These are phyloP conservation scores for Solanum habrochaites DNA, from an alignment of 257 asterid genomes.

Conservation along the genomic window DNA sequence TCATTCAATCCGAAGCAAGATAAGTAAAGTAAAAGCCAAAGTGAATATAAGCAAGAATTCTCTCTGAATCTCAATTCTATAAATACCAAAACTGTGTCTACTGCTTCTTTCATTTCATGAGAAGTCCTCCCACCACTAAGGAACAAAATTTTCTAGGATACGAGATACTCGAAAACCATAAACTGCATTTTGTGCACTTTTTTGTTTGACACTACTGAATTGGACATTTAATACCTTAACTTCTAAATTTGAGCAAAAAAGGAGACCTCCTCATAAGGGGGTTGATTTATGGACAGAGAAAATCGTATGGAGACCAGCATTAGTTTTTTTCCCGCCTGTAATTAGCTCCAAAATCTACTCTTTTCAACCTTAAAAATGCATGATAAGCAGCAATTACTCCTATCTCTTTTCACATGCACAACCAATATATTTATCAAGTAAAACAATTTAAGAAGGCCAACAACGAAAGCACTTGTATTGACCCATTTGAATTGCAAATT, in stretches of 20 bases:
- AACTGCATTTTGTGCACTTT: background rate
- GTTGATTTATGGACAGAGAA: background rate
- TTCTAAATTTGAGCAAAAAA: background rate
- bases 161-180: background rate
- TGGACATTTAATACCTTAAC: background rate
- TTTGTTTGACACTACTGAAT: background rate
- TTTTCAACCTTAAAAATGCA: background rate
- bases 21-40: background rate
- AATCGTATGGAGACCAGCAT: background rate
- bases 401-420: background rate
- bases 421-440: background rate
- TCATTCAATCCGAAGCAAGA: background rate
- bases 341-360: background rate
- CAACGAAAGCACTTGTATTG: background rate
- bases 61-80: background rate
- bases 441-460: background rate
- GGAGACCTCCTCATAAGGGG: background rate
- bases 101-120: background rate
- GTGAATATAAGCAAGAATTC: background rate
- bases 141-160: background rate
- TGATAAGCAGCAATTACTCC: background rate
- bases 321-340: background rate
- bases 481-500: background rate
- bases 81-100: background rate
- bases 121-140: background rate